A percentile compares a stretch with the other conserved stretches of the same genome.
phyloP scores from a whole-genome alignment of 768 basidiomycete genomes.

The Tricholomella constricta region DNA sequence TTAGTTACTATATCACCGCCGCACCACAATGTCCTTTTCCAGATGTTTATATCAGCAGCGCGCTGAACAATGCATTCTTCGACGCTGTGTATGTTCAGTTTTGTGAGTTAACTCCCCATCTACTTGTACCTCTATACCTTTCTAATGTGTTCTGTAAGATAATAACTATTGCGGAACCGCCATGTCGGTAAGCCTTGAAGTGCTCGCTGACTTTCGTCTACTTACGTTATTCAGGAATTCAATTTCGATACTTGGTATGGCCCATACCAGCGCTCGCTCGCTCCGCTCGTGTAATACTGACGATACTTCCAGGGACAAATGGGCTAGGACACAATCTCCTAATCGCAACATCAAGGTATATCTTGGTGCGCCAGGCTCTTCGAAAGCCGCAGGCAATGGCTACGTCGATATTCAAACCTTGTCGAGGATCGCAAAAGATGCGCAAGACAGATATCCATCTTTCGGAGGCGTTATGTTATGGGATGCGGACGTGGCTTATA shows the following conservation, averaged over 20 bases:
- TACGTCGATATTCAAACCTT: slow-evolving; percentile 51
- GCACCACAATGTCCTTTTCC: slow-evolving; percentile 72
- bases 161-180: slow-evolving; percentile 62
- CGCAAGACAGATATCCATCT: slow-evolving; percentile 53
- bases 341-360: slow-evolving; percentile 62
- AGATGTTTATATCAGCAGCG: slow-evolving; percentile 60
- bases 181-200: slow-evolving; percentile 29
- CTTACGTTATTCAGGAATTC: slow-evolving; percentile 38
- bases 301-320: slow-evolving; percentile 46
- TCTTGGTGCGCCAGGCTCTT: slow-evolving; percentile 57
- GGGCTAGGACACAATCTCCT: slow-evolving; percentile 60
- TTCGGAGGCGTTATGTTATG: slow-evolving; percentile 61
- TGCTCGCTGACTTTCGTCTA: slow-evolving; percentile 2
- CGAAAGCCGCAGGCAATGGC: slow-evolving; percentile 52
- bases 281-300: not conserved
- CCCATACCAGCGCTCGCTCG: not conserved
- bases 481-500: slow-evolving; percentile 43
- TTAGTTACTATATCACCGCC: slow-evolving; percentile 65
- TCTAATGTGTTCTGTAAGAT: slow-evolving; percentile 26
- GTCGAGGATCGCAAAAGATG: slow-evolving; percentile 41
- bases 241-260: slow-evolving; percentile 50
- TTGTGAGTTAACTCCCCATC: slow-evolving; percentile 34
- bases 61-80: slow-evolving; percentile 60
- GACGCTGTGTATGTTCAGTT: slow-evolving; percentile 78
- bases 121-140: not conserved